phyloP scores from a whole-genome alignment of 306 rosid species.

The Fagus crenata region DNA sequence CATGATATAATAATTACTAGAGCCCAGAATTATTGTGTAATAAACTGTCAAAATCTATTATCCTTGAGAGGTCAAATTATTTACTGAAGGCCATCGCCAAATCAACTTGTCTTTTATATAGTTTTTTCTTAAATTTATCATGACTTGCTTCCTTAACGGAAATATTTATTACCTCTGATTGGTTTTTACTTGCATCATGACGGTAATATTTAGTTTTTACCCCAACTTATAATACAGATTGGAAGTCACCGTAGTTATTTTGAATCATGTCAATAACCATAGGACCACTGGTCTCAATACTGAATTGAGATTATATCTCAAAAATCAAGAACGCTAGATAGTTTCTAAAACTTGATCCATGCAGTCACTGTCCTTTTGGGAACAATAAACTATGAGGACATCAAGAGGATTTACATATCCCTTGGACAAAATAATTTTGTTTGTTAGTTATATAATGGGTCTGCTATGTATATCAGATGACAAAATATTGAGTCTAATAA shows the following conservation, averaged over 20 bases:
- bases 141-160: not conserved
- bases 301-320: too few relatives aligned
- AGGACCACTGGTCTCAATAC: not conserved
- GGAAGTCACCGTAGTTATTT: slow-evolving; percentile 1
- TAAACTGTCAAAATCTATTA: not conserved
- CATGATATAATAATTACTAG: not conserved
- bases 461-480: not conserved
- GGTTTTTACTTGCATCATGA: not conserved
- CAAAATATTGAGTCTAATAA: not conserved
- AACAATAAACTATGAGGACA: not conserved
- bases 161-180: not conserved
- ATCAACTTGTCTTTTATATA: not conserved
- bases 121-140: not conserved
- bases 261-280: not conserved
- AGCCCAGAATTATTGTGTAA: not conserved
- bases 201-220: not conserved
- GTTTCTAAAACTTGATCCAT: not conserved
- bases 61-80: not conserved
- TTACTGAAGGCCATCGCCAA: not conserved
- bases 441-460: not conserved
- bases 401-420: not conserved
- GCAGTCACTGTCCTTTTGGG: not conserved
- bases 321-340: not conserved
- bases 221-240: not conserved
- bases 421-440: not conserved